Base-by-base conservation (phyloP, 2,329 filamentous ascomycete species). In the Pseudogymnoascus sp. region DNA sequence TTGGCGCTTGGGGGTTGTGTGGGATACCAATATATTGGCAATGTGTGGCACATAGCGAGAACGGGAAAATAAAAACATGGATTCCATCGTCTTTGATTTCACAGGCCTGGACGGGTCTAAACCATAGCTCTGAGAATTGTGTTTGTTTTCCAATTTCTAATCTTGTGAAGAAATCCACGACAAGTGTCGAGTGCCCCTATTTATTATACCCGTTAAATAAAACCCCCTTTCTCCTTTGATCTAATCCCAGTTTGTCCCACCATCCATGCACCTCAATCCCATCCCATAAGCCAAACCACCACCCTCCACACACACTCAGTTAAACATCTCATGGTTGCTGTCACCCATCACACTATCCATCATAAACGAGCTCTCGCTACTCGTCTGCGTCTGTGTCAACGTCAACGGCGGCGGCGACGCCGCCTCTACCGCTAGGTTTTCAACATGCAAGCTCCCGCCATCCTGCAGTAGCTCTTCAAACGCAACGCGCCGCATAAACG, bases 401-500 rank as follows among this genome's bases (percentile, higher is more conserved):
- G 50, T n/a, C 50, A 33, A 11, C n/a, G 24, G 26, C n/a, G 24
- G 26, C 26, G 50, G 10, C 50, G n/a, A 0, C 29, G 50, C 16
- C 3, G n/a, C 19, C 44, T 42, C n/a, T n/a, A n/a, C 67, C 37
- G 71, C 68, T 50, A 66, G 64, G 64, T 69, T 67, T 42, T 63
- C 68, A 26, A 70, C 29, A 7, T 72, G 64, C 37, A 73, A 59
- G 35, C 71, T 65, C 1, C 80, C 79, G 0, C 84, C 85, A 40
- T 79, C 76, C 62, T 74, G 77, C 47, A 86, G 69, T 40, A 86
- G 70, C 61, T 77, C 75, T 63, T 80, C 77, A 64, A 86, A 77
- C n/a, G 77, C 70, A 13, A 68, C 71, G 53, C 72, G 72, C 29
- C 76, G 75, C 64, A 74, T 70, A 1, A 76, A 67, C 1, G 78